Evolutionary conservation across 495 filamentous ascomycete genomes (phyloP).

Genomic region (Penicillium longicatenatum): DNA sequence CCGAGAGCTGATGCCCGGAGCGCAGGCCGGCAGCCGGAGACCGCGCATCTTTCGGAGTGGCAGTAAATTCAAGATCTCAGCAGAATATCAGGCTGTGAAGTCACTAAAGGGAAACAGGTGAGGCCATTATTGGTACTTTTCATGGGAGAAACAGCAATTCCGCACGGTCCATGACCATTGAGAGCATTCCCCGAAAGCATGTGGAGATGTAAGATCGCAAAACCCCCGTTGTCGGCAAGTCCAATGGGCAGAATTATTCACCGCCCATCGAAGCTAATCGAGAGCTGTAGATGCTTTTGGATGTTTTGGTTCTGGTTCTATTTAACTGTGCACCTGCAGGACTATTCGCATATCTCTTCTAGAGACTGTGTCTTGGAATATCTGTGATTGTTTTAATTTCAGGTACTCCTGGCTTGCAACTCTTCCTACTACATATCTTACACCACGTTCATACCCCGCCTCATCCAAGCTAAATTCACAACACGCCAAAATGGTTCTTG

Average conservation of each 20-base stretch:
- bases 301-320: not conserved
- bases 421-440: slow-evolving; percentile 2
- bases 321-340: not conserved
- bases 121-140: slow-evolving; percentile 38
- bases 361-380: not conserved
- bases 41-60: slow-evolving; percentile 40
- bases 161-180: slow-evolving; percentile 16
- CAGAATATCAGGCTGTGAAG: slow-evolving; percentile 1
- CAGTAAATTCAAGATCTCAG: slow-evolving; percentile 25
- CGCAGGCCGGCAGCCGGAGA: slow-evolving; percentile 41
- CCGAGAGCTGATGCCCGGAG: slow-evolving; percentile 33
- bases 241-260: slow-evolving; percentile 15
- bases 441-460: slow-evolving; percentile 27
- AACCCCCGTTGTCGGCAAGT: slow-evolving; percentile 22
- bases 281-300: slow-evolving; percentile 37
- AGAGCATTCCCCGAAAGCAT: slow-evolving; percentile 18
- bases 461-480: slow-evolving; percentile 16
- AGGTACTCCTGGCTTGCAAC: not conserved
- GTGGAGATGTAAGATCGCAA: slow-evolving; percentile 25
- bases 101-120: slow-evolving; percentile 25
- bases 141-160: slow-evolving; percentile 10
- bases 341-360: not conserved
- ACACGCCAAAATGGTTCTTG: slow-evolving; percentile 71
- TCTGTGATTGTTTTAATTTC: not conserved
- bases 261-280: slow-evolving; percentile 44